phyloP scores from a whole-genome alignment of 345 rosid species.

The Eucalyptus microcorys region DNA sequence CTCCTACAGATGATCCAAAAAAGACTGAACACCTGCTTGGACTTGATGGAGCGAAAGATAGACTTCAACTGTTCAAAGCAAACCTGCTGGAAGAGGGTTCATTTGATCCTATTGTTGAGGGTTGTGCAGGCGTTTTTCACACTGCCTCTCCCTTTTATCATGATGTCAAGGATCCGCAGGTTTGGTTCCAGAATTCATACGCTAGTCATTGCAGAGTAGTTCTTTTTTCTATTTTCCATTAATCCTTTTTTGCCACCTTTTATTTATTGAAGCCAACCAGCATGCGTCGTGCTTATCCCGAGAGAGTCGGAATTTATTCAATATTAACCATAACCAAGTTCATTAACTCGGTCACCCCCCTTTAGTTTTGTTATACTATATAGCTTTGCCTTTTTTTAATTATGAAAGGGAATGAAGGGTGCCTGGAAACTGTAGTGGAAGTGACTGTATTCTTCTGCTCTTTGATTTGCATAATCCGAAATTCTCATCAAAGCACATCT shows the following conservation, averaged over 20 bases:
- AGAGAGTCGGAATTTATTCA: not conserved
- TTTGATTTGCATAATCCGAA: not conserved
- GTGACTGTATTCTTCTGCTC: not conserved
- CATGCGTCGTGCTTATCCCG: not conserved
- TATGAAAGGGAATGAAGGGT: not conserved
- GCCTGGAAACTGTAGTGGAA: not conserved
- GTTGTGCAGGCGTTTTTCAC: constrained; percentile 77
- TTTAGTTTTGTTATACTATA: not conserved
- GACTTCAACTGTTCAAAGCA: constrained; percentile 71
- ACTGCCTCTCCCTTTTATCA: constrained; percentile 75
- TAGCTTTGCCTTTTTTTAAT: not conserved
- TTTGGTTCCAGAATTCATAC: not conserved
- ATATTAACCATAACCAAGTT: not conserved
- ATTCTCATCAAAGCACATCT: not conserved
- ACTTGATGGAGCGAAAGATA: constrained; percentile 69
- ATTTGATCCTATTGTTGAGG: constrained; percentile 54
- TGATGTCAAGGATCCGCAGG: constrained; percentile 82
- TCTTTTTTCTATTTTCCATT: not conserved
- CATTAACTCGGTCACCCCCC: not conserved
- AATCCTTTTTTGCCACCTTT: not conserved
- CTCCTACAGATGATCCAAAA: constrained; percentile 45
- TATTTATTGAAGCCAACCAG: not conserved
- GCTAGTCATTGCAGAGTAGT: not conserved
- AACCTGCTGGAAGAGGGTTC: constrained; percentile 75
- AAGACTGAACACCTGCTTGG: constrained; percentile 53